Evolutionary conservation across 2,329 filamentous ascomycete genomes (phyloP), one percentile per base, ranked within the genome.

Genomic region (Fusarium dlaminii): DNA sequence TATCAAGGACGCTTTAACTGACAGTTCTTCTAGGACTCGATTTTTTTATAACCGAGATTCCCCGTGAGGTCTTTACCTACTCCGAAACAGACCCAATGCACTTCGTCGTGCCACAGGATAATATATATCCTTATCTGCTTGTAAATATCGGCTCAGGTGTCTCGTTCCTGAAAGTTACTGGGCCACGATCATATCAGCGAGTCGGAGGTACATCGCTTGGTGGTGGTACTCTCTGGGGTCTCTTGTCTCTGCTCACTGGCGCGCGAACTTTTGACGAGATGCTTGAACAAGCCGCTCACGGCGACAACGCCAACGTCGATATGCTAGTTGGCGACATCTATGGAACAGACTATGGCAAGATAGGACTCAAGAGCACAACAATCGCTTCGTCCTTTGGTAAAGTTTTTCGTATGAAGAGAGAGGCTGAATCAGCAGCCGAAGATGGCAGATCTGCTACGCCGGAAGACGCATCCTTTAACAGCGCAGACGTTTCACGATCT

Each of bases 281-380:
- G 96, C 88, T 99, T 40, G 92, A 92, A 62, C 92, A 97, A 86
- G 95, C 96, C 2, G 96, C 96, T 73, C 88, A 90, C 39, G 96
- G 96, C 32, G 96, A 99, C 84, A 99, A 99, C 79, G 89, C 92
- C 42, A 92, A 93, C 34, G 96, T 99, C 15, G 96, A 99, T 81
- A 95, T 99, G 92, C 87, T 99, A 24, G 96, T 99, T 0, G 96
- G 96, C 27, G 96, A 99, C 82, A 99, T 99, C 58, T 99, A 99
- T 83, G 96, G 96, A 66, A 93, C 93, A 72, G 96, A 97, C 76
- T 99, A 99, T 80, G 92, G 91, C 81, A 98, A 98, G 84, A 98
- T 99, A 67, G 96, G 96, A 0, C 87, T 99, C 54, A 98, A 98
- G 85, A 96, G 93, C 83, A 97, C 92, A 9, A 96, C 96, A 15